A percentile compares a stretch with the other conserved stretches of the same genome.
These are phyloP conservation scores for Tulasnella sp. DNA, from an alignment of 768 basidiomycete species.

Conservation along the genomic window DNA sequence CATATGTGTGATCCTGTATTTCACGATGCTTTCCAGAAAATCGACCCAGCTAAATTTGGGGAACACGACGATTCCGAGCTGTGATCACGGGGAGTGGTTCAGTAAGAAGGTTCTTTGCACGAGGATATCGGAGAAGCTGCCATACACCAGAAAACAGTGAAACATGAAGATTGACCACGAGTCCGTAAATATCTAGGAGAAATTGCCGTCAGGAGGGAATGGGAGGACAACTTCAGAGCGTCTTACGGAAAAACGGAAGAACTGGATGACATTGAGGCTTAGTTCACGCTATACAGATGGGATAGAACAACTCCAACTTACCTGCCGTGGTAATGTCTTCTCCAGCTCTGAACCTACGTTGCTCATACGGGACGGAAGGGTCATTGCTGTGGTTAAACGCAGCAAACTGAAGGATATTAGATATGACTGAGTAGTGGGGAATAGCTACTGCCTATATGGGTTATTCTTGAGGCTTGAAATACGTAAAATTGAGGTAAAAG, in stretches of 20 bases:
- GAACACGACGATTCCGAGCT: slow-evolving; percentile 34
- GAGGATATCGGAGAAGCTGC: too few species aligned
- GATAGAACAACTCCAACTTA: too few species aligned
- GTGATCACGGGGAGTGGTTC: background rate
- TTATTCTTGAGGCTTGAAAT: too few species aligned
- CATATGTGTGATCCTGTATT: slow-evolving; percentile 45
- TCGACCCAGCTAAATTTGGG: slow-evolving; percentile 48
- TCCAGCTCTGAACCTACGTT: slow-evolving; percentile 42
- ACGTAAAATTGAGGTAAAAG: background rate
- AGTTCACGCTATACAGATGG: too few species aligned
- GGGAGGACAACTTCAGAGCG: background rate
- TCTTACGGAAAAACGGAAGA: background rate
- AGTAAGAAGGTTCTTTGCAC: too few species aligned
- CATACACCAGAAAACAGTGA: slow-evolving; percentile 21
- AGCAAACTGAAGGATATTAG: slow-evolving; percentile 49
- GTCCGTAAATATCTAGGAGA: slow-evolving; percentile 19
- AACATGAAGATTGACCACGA: slow-evolving; percentile 20
- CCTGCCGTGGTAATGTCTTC: slow-evolving; percentile 38
- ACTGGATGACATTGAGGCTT: background rate
- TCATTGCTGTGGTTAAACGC: slow-evolving; percentile 40
- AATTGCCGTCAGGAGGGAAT: too few species aligned
- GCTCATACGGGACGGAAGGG: slow-evolving; percentile 21
- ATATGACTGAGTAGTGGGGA: slow-evolving; percentile 44
- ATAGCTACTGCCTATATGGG: slow-evolving; percentile 42
- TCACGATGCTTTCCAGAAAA: slow-evolving; percentile 49